Base-by-base conservation (phyloP, 371 early-diverging fungal genomes). In the Mucor ambiguus region DNA sequence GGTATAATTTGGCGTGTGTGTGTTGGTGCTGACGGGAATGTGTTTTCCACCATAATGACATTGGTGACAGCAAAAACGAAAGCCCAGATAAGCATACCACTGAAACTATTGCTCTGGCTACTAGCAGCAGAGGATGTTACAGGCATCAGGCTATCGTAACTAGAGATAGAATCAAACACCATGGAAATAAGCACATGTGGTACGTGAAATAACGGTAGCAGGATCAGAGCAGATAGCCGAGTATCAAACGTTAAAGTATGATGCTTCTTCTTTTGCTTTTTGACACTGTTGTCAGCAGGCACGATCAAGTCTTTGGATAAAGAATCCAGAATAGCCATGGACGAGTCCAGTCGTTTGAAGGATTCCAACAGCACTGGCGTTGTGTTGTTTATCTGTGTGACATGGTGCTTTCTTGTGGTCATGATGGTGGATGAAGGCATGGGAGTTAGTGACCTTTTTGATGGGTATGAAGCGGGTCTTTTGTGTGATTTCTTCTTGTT, bases 171-270 rank as follows among this genome's bases (percentile, higher is more conserved):
- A 54, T 72, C 73, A 62, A 72, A 69, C 26, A 56, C 60, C 55
- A 72, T 62, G 8, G 69, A 65, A 41, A 72, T 69, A 29, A 72
- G 46, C 26, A 66, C 66, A 59, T 72, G 73, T 38, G 73, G 73
- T 37, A 72, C 58, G 62, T 72, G 73, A 35, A 72, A 62, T 24
- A 72, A 29, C 5, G 73, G 73, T 28, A 72, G 48, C 20, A 72
- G 54, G 9, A 72, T 61, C 35, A 72, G 41, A 4, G 62, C 59
- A 7, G 69, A 52, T 16, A 70, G 29, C 14, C 66, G 62, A 43
- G 66, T 20, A 41, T 70, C 70, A 57, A 66, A 61, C 57, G 69
- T 11, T 4, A 59, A 32, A 28, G 4, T 7, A 26, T 54, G 29
- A 5, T 26, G 48, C 20, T 26, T 56, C 54, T 18, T 32, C 38